Evolutionary conservation across 805 yeast genomes (phyloP).

Genomic region (Naumovozyma dairenensis): DNA sequence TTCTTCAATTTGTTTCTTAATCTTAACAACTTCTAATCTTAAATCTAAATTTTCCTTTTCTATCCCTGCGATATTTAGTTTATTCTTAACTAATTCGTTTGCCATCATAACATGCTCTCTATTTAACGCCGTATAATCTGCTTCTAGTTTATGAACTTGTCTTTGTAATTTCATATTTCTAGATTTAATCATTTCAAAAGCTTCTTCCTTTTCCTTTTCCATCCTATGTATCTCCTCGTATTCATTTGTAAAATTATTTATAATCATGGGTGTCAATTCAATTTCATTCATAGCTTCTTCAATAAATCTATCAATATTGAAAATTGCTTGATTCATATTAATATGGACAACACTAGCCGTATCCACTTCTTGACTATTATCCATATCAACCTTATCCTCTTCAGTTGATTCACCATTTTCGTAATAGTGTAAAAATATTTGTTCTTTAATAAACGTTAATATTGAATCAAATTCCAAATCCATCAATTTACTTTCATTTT

Average conservation of each 20-base stretch:
- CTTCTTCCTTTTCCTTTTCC: slow-evolving; percentile 53
- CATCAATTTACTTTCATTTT: slow-evolving; percentile 50
- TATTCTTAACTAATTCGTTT: slow-evolving; percentile 73
- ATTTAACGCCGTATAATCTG: slow-evolving; percentile 59
- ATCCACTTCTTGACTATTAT: slow-evolving; percentile 3
- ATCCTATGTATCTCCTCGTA: slow-evolving; percentile 56
- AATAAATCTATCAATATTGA: slow-evolving; percentile 63
- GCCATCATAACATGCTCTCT: slow-evolving; percentile 80
- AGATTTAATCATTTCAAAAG: slow-evolving; percentile 51
- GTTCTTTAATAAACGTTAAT: slow-evolving; percentile 64
- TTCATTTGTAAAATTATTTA: slow-evolving; percentile 62
- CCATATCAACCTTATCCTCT: slow-evolving; percentile 2
- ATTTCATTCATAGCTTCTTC: slow-evolving; percentile 57
- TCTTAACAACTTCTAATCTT: slow-evolving; percentile 37
- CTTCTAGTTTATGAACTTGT: slow-evolving; percentile 65
- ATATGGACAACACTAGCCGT: background rate
- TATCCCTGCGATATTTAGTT: slow-evolving; percentile 62
- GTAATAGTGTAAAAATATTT: slow-evolving; percentile 56
- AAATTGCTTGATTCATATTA: slow-evolving; percentile 21
- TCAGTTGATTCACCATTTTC: background rate
- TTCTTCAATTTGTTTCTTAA: slow-evolving; percentile 31
- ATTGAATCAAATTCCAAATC: slow-evolving; percentile 64
- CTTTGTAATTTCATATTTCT: slow-evolving; percentile 63
- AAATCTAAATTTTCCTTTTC: slow-evolving; percentile 62
- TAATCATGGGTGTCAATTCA: slow-evolving; percentile 56